Percentiles rank a stretch among this genome's conserved stretches.
Evolutionary conservation across 306 rosid species (phyloP).

Genomic region (Glycine soja): DNA sequence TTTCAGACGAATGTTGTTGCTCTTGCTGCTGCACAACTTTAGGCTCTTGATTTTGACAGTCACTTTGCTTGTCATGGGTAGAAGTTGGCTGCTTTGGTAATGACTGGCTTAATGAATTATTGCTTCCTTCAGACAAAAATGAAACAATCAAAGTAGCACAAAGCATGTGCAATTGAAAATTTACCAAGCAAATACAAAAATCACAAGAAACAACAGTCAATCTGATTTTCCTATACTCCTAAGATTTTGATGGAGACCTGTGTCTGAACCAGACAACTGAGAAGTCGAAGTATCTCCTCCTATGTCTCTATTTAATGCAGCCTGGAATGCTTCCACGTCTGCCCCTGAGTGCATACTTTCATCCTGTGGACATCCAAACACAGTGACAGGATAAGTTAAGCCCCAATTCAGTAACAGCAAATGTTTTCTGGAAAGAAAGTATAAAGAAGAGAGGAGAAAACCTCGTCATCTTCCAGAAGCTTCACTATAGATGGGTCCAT

Average conservation of each 20-base stretch:
- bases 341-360: constrained; percentile 93
- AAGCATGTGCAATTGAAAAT: constrained; percentile 19
- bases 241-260: constrained; percentile 46
- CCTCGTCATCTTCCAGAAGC: constrained; percentile 95
- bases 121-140: constrained; percentile 64
- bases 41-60: constrained; percentile 64
- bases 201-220: constrained; percentile 33
- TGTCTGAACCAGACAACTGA: constrained; percentile 62
- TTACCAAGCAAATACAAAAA: constrained; percentile 36
- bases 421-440: constrained; percentile 24
- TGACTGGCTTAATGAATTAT: constrained; percentile 62
- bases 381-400: constrained; percentile 16
- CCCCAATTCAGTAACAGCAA: constrained; percentile 4
- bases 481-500: constrained; percentile 94
- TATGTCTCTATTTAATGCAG: constrained; percentile 79
- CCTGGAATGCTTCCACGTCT: constrained; percentile 89
- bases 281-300: constrained; percentile 72
- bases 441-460: constrained; percentile 43
- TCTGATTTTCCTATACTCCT: neutral
- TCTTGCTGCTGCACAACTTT: constrained; percentile 60
- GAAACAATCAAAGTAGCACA: constrained; percentile 35
- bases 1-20: constrained; percentile 62
- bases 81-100: constrained; percentile 56
- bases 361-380: constrained; percentile 58
- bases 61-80: constrained; percentile 56